Base-by-base conservation (phyloP, 768 basidiomycete genomes). In the Collybia nuda region DNA sequence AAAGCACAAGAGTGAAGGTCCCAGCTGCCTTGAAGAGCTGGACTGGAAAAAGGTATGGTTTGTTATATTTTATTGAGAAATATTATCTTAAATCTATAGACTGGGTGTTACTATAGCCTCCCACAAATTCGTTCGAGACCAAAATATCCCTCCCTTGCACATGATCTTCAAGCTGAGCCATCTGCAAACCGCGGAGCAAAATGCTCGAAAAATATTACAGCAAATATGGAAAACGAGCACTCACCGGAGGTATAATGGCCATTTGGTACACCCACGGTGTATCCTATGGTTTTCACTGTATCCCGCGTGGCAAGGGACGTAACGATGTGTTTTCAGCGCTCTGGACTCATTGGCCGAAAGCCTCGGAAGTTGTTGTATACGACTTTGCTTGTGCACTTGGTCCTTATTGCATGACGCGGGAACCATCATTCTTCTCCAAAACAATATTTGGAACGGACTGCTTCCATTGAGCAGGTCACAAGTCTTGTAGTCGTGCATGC, bases 401-500 rank as follows among this genome's bases (percentile, higher is more conserved):
- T 6, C 58, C 65, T 8, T 67, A 65, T 36, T 64, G 59, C 45
- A 45, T 59, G 45, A 42, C 46, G 4, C 48, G 62, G 12, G 65
- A 66, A 38, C 58, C 63, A 0, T 44, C 48, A 6, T 69, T 66
- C 47, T 72, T 72, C 48, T 49, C 44, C 8, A 21, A 68, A 23
- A 71, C 69, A 14, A 51, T 52, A 8, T 71, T 70, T 40, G 47
- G 61, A 5, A 67, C 71, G 32, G 70, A 73, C 46, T 53, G 57
- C 32, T 66, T 71, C 26, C 70, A 73, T 51, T 55, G 65, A 1
- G 53, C 48, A n/a, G 68, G 61, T 12, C 69, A 73, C 45, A 67
- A 61, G 12, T 64, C 62, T 35, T 71, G 71, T 47, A 53, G 59
- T 0, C 52, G 48, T 3, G 67, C 68, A 0, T 54, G 60, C 22